A percentile compares a stretch with the other conserved stretches of the same genome.
Evolutionary conservation across 108 stramenopile species (phyloP).

Genomic region (Pseudonitzschia delicatissima): DNA sequence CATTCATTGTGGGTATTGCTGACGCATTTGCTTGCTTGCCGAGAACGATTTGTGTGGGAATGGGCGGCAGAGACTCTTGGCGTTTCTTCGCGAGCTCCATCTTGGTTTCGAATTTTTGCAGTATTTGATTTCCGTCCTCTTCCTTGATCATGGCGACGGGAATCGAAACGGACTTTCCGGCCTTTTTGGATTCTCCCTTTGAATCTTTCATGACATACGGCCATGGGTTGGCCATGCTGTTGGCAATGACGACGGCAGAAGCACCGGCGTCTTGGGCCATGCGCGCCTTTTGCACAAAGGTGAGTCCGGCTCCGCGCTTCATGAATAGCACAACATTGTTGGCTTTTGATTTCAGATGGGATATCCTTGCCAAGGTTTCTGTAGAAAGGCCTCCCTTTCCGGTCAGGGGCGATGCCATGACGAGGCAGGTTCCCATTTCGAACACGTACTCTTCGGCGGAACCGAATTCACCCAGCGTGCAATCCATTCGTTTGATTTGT

Average conservation of each 20-base stretch:
- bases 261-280: constrained; percentile 77
- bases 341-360: background rate
- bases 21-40: background rate
- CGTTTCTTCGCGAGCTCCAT: background rate
- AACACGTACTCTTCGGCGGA: background rate
- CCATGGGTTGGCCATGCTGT: constrained; percentile 53
- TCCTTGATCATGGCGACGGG: constrained; percentile 78
- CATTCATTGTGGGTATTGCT: too few relatives aligned
- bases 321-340: constrained; percentile 42
- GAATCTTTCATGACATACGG: constrained; percentile 88
- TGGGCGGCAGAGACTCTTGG: background rate
- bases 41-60: background rate
- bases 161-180: constrained; percentile 36
- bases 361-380: constrained; percentile 14
- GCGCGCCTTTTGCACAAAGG: constrained; percentile 73
- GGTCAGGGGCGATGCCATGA: constrained; percentile 35
- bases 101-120: constrained; percentile 14
- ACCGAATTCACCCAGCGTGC: constrained; percentile 35
- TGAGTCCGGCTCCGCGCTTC: constrained; percentile 75
- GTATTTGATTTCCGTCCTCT: constrained; percentile 45
- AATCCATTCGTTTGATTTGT: too few relatives aligned
- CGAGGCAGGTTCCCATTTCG: constrained; percentile 8
- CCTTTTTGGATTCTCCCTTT: constrained; percentile 38
- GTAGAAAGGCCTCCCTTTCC: constrained; percentile 37
- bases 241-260: constrained; percentile 59